Conservation (phyloP, 2,329 filamentous ascomycete species). For the Talaromyces verruculosus region DNA sequence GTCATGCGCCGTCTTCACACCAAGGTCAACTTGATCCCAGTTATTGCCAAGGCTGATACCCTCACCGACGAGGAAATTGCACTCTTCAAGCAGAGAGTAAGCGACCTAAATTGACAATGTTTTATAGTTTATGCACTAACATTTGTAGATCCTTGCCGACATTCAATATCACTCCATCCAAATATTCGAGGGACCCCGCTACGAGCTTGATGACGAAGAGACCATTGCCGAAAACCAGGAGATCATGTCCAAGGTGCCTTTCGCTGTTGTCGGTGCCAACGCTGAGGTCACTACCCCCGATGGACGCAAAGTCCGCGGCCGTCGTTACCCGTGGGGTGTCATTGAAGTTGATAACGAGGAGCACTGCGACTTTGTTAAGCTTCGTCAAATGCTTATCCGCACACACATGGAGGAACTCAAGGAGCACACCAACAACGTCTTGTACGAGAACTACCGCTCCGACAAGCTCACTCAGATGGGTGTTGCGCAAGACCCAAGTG, state of each 20-base stretch:
- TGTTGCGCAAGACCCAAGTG: constrained; percentile 95
- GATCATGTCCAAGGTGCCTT: constrained; percentile 99
- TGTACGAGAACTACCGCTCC: constrained; percentile 99
- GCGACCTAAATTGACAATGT: neutral
- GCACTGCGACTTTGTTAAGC: constrained; percentile 99
- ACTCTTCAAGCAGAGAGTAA: constrained; percentile 92
- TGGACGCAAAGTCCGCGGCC: constrained; percentile 92
- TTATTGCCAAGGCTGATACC: constrained; percentile 98
- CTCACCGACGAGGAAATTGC: constrained; percentile 94
- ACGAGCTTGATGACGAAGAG: constrained; percentile 98
- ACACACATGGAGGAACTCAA: constrained; percentile 99
- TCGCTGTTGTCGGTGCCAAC: constrained; percentile 96
- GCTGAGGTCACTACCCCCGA: constrained; percentile 88
- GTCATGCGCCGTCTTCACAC: constrained; percentile 99
- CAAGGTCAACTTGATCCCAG: constrained; percentile 99
- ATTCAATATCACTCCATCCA: constrained; percentile 97
- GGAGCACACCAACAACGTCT: constrained; percentile 98
- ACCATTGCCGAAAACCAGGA: constrained; percentile 99
- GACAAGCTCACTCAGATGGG: constrained; percentile 99
- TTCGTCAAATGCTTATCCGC: constrained; percentile 98
- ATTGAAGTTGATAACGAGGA: constrained; percentile 99
- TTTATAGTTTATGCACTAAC: constrained; percentile 26
- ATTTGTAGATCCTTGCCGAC: constrained; percentile 80
- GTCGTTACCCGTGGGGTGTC: constrained; percentile 95
- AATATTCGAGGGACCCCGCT: constrained; percentile 97